These are phyloP conservation scores for Trichophyton simii DNA, from an alignment of 2,329 filamentous ascomycete genomes.

Conservation along the genomic window DNA sequence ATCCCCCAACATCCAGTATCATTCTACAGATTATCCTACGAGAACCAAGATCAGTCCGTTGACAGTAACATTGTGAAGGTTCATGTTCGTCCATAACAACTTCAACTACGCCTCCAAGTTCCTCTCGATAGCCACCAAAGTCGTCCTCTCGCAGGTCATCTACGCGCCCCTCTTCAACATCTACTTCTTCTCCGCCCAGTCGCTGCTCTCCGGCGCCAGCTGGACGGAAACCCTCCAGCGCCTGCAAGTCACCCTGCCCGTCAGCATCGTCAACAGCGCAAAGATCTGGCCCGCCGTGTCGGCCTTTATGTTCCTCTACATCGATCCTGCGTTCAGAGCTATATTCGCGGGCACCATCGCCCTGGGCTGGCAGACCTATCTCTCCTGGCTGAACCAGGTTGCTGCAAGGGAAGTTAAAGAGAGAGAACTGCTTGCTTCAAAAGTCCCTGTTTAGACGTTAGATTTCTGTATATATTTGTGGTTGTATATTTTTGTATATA, in stretches of 20 bases:
- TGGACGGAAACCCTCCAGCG: slow-evolving; percentile 54
- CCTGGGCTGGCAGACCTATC: slow-evolving; percentile 85
- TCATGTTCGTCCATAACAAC: slow-evolving; percentile 62
- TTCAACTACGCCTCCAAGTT: slow-evolving; percentile 73
- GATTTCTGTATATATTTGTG: neutral
- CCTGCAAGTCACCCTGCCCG: slow-evolving; percentile 62
- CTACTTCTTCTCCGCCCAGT: slow-evolving; percentile 73
- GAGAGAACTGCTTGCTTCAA: neutral
- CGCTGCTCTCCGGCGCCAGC: slow-evolving; percentile 57
- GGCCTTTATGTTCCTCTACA: slow-evolving; percentile 74
- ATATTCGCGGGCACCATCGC: slow-evolving; percentile 69
- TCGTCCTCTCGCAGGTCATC: slow-evolving; percentile 62
- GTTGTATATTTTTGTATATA: neutral
- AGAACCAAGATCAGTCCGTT: no score
- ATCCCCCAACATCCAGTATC: no score
- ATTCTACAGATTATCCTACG: no score
- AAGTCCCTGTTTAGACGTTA: neutral
- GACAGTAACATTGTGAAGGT: slow-evolving; percentile 38
- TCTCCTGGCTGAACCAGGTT: slow-evolving; percentile 64
- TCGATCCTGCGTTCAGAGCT: slow-evolving; percentile 65
- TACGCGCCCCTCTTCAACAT: slow-evolving; percentile 77
- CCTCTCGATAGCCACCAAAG: slow-evolving; percentile 62
- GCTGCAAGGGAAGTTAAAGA: slow-evolving; percentile 48
- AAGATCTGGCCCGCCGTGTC: slow-evolving; percentile 85
- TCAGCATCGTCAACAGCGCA: slow-evolving; percentile 62